Conservation (phyloP, 176 grass and related monocot genomes). For the Alopecurus myosuroides region DNA sequence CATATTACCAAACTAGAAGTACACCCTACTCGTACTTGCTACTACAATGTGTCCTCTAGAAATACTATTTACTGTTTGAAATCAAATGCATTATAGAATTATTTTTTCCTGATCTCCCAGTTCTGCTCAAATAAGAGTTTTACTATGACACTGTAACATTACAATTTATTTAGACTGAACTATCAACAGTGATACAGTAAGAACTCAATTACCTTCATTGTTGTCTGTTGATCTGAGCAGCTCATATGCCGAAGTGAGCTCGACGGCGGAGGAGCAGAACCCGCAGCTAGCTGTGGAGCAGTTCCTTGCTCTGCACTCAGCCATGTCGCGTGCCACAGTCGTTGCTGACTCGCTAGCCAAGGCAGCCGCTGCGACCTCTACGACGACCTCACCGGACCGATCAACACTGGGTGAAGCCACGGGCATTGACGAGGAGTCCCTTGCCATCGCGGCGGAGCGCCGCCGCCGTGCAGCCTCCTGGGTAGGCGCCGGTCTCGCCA, state of each 20-base stretch:
- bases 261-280: constrained; percentile 69
- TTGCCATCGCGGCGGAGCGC: constrained; percentile 42
- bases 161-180: background rate
- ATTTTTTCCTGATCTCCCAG: background rate
- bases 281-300: constrained; percentile 80
- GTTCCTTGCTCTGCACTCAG: constrained; percentile 70
- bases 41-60: constrained; percentile 4
- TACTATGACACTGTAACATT: background rate
- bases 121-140: background rate
- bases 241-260: constrained; percentile 72
- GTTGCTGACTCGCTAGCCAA: constrained; percentile 52
- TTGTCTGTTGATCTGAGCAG: constrained; percentile 39
- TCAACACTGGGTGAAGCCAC: background rate
- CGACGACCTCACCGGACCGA: constrained; percentile 13
- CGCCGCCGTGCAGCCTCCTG: constrained; percentile 58
- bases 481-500: constrained; percentile 73
- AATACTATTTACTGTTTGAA: background rate
- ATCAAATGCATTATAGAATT: background rate
- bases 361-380: background rate
- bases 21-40: constrained; percentile 7
- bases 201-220: background rate
- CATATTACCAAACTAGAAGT: constrained; percentile 2
- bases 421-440: constrained; percentile 33
- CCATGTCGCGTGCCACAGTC: constrained; percentile 46
- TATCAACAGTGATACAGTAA: background rate